Base-by-base conservation (phyloP, 192 early-diverging fungal species). In the Umbelopsis sp. region DNA sequence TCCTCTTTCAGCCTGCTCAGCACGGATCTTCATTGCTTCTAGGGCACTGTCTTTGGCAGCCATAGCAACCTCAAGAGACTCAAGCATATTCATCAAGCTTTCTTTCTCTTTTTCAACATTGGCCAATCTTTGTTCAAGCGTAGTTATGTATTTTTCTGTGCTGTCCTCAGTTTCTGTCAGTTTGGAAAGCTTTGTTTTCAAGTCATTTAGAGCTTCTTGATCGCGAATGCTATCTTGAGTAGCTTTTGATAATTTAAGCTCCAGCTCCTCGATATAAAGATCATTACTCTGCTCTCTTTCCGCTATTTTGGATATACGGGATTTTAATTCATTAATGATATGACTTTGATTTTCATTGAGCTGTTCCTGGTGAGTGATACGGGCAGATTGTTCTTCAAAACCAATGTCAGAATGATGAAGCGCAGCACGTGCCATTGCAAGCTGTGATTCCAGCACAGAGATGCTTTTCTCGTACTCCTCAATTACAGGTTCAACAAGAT, bases 391-490 rank as follows among this genome's bases (percentile, higher is more conserved):
- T 74, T 90, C 86, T 33, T 85, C 75, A 45, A 87, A 74, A 23
- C 84, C 79, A 35, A 79, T 71, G 23, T 85, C 82, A 25, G 87
- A 83, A 13, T 83, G 85, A 35, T 80, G 86, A 48, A 92, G 46
- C 7, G 85, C 79, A 20, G 88, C 88, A 30, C 81, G 82, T 3
- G 87, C 76, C 58, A 85, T 69, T n/a, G 77, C 74, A 37, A 92
- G 71, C 64, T 92, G 84, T 13, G 72, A 79, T 65, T 92, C 90
- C 15, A 92, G 77, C 7, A 72, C 75, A 9, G 86, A 81, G 21
- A 91, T 84, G 58, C 82, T 85, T 58, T 83, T 85, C 70, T 90
- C 88, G 74, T 91, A 90, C 66, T 91, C 91, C 53, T 89, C 84
- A 69, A 92, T 85, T 4, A 92, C 85, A n/a, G 90, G 82, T 76